A percentile compares a stretch with the other conserved stretches of the same genome.
Evolutionary conservation across 73 alveolate species (phyloP).

Genomic region (Paramecium sexaurelia): DNA sequence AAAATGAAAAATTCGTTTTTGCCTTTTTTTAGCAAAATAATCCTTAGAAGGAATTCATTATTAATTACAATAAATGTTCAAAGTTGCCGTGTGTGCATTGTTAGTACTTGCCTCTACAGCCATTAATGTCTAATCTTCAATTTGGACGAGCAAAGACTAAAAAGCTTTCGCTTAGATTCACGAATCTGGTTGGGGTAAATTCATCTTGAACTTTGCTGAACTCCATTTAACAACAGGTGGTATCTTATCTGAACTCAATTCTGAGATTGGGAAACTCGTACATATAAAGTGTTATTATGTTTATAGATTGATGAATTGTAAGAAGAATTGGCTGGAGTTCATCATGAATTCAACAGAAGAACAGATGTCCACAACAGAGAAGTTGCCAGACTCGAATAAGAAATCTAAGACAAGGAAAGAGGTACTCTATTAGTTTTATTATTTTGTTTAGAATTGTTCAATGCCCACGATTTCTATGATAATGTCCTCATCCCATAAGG

Average conservation of each 20-base stretch:
- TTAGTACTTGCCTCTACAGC: conserved; percentile 38
- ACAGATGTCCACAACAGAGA: conserved; percentile 57
- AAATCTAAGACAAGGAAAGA: conserved; percentile 55
- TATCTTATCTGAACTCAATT: neutral
- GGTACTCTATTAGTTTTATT: neutral
- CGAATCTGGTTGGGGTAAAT: conserved; percentile 49
- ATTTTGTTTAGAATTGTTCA: conserved; percentile 11
- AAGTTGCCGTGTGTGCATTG: conserved; percentile 48
- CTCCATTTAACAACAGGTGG: conserved; percentile 49
- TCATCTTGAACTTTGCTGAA: conserved; percentile 53
- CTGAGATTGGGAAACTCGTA: conserved; percentile 40
- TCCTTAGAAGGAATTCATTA: conserved; percentile 27
- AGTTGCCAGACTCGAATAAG: conserved; percentile 59
- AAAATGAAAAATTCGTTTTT: conserved; percentile 44
- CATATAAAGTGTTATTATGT: neutral
- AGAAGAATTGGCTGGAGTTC: conserved; percentile 25
- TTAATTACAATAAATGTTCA: conserved; percentile 47
- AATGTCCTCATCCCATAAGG: conserved; percentile 60
- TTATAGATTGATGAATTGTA: conserved; percentile 25
- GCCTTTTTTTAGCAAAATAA: conserved; percentile 44
- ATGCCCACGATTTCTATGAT: conserved; percentile 60
- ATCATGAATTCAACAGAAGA: conserved; percentile 23
- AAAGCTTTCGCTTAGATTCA: conserved; percentile 43
- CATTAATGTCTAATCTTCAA: conserved; percentile 33
- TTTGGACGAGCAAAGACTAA: conserved; percentile 47